phyloP scores from a whole-genome alignment of 108 stramenopile genomes.

The Epithemia pelagica region DNA sequence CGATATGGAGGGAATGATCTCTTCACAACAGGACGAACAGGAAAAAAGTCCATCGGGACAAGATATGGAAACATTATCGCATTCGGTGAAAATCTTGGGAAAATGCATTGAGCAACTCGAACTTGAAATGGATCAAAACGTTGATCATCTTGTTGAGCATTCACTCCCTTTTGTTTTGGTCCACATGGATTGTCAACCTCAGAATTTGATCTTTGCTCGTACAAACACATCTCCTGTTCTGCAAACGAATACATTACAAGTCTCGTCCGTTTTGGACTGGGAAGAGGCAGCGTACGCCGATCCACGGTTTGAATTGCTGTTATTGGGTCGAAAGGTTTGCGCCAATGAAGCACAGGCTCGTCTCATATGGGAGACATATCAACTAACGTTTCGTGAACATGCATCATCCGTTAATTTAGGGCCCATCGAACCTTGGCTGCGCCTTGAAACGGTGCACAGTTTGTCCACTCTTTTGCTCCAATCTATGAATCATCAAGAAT shows the following conservation, averaged over 20 bases:
- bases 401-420: constrained; percentile 28
- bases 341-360: constrained; percentile 64
- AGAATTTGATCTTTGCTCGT: constrained; percentile 53
- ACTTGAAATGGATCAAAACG: not conserved
- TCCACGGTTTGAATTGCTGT: constrained; percentile 72
- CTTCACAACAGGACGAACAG: not conserved
- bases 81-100: not conserved
- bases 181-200: constrained; percentile 86
- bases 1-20: not conserved
- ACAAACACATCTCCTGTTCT: not conserved
- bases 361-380: constrained; percentile 51
- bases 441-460: constrained; percentile 70
- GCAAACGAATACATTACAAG: not conserved
- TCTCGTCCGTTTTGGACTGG: constrained; percentile 77
- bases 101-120: constrained; percentile 1
- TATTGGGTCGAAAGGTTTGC: constrained; percentile 73
- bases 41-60: not conserved
- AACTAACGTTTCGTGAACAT: constrained; percentile 11
- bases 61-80: not conserved
- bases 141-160: not conserved
- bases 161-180: constrained; percentile 40
- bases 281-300: constrained; percentile 81
- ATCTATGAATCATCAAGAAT: constrained; percentile 43
- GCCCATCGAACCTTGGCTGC: constrained; percentile 71
- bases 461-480: constrained; percentile 57